Conservation (phyloP, 2,329 filamentous ascomycete species). For the Fusarium pilosicola region DNA sequence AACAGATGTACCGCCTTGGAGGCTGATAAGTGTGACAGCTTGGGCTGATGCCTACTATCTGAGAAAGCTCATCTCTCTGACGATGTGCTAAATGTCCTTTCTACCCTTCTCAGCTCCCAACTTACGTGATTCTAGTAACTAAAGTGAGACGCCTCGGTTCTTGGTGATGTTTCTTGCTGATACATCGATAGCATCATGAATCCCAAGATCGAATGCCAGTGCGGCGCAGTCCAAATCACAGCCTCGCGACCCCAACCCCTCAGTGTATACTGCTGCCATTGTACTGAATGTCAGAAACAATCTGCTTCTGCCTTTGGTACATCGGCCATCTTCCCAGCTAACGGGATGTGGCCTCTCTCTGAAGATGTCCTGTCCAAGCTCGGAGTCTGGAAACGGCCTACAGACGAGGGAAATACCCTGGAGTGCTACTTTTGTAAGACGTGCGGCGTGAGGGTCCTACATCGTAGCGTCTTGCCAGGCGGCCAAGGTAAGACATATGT, state of each 20-base stretch:
- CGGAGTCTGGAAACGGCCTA: slow-evolving; percentile 51
- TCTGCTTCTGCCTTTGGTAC: slow-evolving; percentile 58
- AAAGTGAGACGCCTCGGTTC: not conserved
- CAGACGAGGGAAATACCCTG: slow-evolving; percentile 53
- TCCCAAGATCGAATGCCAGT: slow-evolving; percentile 51
- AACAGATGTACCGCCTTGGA: not conserved
- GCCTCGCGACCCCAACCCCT: slow-evolving; percentile 49
- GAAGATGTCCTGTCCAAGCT: slow-evolving; percentile 47
- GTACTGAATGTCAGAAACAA: slow-evolving; percentile 57
- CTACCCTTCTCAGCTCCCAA: not conserved
- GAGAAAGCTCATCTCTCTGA: not conserved
- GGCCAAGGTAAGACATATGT: slow-evolving; percentile 51
- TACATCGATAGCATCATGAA: slow-evolving; percentile 26
- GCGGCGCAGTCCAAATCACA: slow-evolving; percentile 51
- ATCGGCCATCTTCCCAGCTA: slow-evolving; percentile 55
- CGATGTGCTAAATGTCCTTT: not conserved
- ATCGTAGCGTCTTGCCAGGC: slow-evolving; percentile 52
- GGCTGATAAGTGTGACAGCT: slow-evolving; percentile 4
- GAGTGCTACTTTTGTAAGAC: slow-evolving; percentile 56
- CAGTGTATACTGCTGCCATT: slow-evolving; percentile 58
- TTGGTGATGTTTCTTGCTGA: not conserved
- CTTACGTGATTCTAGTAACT: not conserved
- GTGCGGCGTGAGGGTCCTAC: slow-evolving; percentile 60
- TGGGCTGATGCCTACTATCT: not conserved
- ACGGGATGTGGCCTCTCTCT: slow-evolving; percentile 54